These are phyloP conservation scores for Tylopilus vinaceipallidus DNA, from an alignment of 768 basidiomycete genomes.

Conservation along the genomic window DNA sequence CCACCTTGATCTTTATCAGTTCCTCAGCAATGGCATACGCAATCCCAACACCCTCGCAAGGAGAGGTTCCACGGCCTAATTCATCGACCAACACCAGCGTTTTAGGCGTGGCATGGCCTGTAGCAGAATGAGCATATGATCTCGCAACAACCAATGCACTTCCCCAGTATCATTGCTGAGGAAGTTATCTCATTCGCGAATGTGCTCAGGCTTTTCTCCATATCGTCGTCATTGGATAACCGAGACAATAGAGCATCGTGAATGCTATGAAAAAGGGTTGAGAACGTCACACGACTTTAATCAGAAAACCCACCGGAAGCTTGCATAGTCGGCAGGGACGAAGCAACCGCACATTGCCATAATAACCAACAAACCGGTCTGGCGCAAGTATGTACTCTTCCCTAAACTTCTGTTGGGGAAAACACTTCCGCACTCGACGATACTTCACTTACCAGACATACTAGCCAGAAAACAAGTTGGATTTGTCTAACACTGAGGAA, in stretches of 20 bases:
- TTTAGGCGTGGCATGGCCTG: conserved; percentile 66
- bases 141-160: not conserved
- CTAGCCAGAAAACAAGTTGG: conserved; percentile 36
- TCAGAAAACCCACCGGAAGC: conserved; percentile 56
- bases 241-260: conserved; percentile 84
- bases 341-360: conserved; percentile 92
- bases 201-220: conserved; percentile 87
- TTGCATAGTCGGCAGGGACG: conserved; percentile 92
- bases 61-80: conserved; percentile 88
- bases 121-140: not conserved
- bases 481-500: no score
- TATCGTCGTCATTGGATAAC: conserved; percentile 91
- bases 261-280: conserved; percentile 42
- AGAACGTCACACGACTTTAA: not conserved
- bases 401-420: conserved; percentile 39
- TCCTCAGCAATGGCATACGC: conserved; percentile 82
- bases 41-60: conserved; percentile 78
- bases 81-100: conserved; percentile 90
- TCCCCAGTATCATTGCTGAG: conserved; percentile 87
- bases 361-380: conserved; percentile 77
- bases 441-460: conserved; percentile 50
- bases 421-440: not conserved
- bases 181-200: conserved; percentile 96
- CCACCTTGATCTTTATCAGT: conserved; percentile 69
- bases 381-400: conserved; percentile 91